Percentiles rank a stretch among this genome's conserved stretches.
These are phyloP conservation scores for Ambrosia trifida DNA, from an alignment of 129 eudicot genomes.

Conservation along the genomic window DNA sequence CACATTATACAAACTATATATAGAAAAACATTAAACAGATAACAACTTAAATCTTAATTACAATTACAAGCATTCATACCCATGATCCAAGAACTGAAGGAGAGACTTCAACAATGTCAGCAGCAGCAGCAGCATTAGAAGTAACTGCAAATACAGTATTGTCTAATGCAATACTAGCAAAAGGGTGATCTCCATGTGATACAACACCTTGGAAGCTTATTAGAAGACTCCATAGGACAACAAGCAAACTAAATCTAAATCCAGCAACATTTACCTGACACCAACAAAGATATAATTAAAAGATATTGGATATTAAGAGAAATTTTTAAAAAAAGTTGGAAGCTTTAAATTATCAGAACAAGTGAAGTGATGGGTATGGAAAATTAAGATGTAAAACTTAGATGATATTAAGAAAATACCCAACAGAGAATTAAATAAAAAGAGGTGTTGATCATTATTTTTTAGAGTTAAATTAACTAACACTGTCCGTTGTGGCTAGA, in stretches of 20 bases:
- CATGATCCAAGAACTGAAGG: constrained; percentile 72
- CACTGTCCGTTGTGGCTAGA: too few relatives aligned
- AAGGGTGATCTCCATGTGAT: constrained; percentile 76
- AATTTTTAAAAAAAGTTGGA: too few relatives aligned
- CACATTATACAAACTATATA: not conserved
- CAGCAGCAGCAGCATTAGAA: constrained; percentile 40
- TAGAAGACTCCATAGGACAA: constrained; percentile 45
- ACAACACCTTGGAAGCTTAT: constrained; percentile 42
- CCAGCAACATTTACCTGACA: not conserved
- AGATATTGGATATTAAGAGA: too few relatives aligned
- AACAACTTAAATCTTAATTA: too few relatives aligned
- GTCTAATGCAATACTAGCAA: constrained; percentile 59
- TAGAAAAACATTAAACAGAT: not conserved
- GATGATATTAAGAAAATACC: not conserved
- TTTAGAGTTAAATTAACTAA: not conserved
- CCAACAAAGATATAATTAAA: too few relatives aligned
- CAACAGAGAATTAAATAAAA: not conserved
- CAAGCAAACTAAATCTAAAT: constrained; percentile 35
- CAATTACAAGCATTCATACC: too few relatives aligned
- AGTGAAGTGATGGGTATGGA: too few relatives aligned
- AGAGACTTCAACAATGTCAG: constrained; percentile 52
- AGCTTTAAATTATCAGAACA: too few relatives aligned
- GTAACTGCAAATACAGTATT: constrained; percentile 54
- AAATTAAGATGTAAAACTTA: too few relatives aligned
- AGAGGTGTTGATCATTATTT: not conserved